Evolutionary conservation across 768 basidiomycete genomes (phyloP).

Genomic region (Xerocomellus chrysenteron): DNA sequence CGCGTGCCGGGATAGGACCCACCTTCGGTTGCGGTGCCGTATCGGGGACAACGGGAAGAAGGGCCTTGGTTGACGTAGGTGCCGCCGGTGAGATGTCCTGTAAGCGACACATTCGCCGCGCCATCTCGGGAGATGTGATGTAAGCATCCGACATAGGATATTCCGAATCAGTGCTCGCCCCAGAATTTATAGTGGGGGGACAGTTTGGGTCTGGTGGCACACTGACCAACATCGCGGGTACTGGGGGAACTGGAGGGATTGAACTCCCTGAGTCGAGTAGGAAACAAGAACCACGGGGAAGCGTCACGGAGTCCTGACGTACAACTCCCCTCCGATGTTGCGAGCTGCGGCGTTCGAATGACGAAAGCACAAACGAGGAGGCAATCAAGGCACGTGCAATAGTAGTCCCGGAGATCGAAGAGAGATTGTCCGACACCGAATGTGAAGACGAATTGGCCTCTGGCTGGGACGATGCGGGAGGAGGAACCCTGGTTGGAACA

Average conservation of each 20-base stretch:
- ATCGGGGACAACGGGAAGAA: constrained; percentile 1
- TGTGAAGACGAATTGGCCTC: neutral
- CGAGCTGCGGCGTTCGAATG: constrained; percentile 45
- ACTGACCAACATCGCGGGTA: constrained; percentile 41
- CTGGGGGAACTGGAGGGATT: constrained; percentile 41
- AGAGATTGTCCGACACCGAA: constrained; percentile 38
- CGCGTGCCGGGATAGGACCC: neutral
- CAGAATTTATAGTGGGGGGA: constrained; percentile 8
- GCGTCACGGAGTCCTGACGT: constrained; percentile 69
- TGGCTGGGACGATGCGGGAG: neutral
- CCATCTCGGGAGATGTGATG: constrained; percentile 21
- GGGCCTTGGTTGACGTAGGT: constrained; percentile 10
- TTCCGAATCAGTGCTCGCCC: constrained; percentile 17
- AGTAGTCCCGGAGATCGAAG: constrained; percentile 67
- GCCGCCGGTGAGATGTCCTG: constrained; percentile 35
- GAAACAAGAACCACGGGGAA: constrained; percentile 45
- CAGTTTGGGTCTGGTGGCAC: neutral
- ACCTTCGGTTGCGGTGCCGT: neutral
- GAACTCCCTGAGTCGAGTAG: constrained; percentile 20
- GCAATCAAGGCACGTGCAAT: constrained; percentile 64
- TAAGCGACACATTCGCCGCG: constrained; percentile 37
- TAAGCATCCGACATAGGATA: constrained; percentile 12
- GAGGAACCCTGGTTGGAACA: constrained; percentile 24
- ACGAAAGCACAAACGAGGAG: constrained; percentile 58
- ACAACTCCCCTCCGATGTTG: constrained; percentile 50